Conservation (phyloP, 2,329 filamentous ascomycete species). For the Cladophialophora bantiana region DNA sequence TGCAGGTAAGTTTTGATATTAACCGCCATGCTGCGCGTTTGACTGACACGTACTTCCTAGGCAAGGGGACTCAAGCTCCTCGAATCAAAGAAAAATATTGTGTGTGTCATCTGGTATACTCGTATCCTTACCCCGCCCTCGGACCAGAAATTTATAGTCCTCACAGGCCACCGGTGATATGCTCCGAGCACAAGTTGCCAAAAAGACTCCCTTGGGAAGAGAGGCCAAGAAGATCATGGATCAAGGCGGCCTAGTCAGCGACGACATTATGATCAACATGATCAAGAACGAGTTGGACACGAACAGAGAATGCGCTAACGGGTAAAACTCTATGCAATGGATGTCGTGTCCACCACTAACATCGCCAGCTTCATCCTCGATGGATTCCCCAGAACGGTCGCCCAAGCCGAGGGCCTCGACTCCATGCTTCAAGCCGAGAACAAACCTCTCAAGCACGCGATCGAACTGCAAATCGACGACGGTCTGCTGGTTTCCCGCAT, state of each 20-base stretch:
- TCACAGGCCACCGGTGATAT: slow-evolving; percentile 94
- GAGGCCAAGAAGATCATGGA: slow-evolving; percentile 99
- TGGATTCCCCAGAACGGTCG: slow-evolving; percentile 95
- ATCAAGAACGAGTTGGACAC: slow-evolving; percentile 95
- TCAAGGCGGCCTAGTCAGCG: slow-evolving; percentile 93
- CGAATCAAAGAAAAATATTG: slow-evolving; percentile 98
- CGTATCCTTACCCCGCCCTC: neutral
- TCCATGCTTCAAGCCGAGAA: slow-evolving; percentile 80
- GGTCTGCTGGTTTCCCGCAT: slow-evolving; percentile 91
- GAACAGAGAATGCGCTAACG: slow-evolving; percentile 95
- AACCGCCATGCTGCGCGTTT: slow-evolving; percentile 21
- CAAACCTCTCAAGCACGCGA: slow-evolving; percentile 89
- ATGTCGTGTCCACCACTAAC: slow-evolving; percentile 21
- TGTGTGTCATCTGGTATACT: slow-evolving; percentile 88
- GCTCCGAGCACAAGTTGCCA: slow-evolving; percentile 96
- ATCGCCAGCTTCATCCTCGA: slow-evolving; percentile 89
- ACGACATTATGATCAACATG: slow-evolving; percentile 99
- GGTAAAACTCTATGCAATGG: slow-evolving; percentile 63
- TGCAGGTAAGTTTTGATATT: slow-evolving; percentile 72
- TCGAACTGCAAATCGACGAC: slow-evolving; percentile 98
- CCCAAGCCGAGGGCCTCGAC: slow-evolving; percentile 93
- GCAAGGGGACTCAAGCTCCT: slow-evolving; percentile 98
- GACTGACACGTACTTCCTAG: slow-evolving; percentile 57
- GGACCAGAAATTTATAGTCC: neutral
- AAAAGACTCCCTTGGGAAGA: slow-evolving; percentile 91